Percentiles rank a stretch among this genome's conserved stretches.
Conservation (phyloP, 2,329 filamentous ascomycete genomes). For the Leptographium wingfieldii region DNA sequence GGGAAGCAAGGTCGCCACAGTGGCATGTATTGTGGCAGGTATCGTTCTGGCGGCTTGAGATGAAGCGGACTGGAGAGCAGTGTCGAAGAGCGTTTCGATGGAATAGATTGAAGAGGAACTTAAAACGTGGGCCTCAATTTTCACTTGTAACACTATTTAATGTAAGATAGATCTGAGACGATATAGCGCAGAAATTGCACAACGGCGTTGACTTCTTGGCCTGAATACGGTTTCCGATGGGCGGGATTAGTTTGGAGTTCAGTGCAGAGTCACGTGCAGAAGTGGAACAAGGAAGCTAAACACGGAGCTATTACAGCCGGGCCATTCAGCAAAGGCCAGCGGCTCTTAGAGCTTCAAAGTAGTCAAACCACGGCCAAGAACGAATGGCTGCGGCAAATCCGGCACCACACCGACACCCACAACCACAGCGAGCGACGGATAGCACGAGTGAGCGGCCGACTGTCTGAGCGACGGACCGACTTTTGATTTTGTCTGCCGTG, state of each 20-base stretch:
- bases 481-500: not conserved
- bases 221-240: not conserved
- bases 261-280: not conserved
- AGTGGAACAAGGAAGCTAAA: not conserved
- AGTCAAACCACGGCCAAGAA: not conserved
- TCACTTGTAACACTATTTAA: not conserved
- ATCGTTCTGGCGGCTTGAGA: slow-evolving; percentile 11
- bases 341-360: not conserved
- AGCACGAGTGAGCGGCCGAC: not conserved
- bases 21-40: slow-evolving; percentile 15
- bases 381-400: not conserved
- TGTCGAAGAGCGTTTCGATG: not conserved
- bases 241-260: not conserved
- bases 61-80: not conserved
- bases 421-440: not conserved
- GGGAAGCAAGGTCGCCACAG: slow-evolving; percentile 11
- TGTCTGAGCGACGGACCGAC: not conserved
- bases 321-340: not conserved
- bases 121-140: not conserved
- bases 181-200: not conserved
- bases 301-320: not conserved
- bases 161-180: not conserved
- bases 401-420: not conserved
- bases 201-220: not conserved
- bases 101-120: not conserved